Evolutionary conservation across 202 grass and related monocot species (phyloP), one percentile per base, ranked within the genome.

Genomic region (Zoysia matrella): DNA sequence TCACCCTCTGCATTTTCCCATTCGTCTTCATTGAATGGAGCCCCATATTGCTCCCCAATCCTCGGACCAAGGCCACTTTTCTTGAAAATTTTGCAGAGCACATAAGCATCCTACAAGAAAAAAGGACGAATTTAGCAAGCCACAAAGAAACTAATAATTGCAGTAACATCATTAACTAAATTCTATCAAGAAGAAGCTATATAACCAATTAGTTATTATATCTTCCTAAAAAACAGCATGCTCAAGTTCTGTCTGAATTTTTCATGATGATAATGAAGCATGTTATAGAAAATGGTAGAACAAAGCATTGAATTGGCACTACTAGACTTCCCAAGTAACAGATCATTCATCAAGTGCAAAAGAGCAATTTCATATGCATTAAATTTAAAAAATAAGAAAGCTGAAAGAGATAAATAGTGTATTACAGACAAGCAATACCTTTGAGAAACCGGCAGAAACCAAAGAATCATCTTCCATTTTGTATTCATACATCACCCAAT

Each of bases 401-500:
- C 10, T 40, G 61, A 65, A 42, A 65, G 9, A 36, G n/a, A 2
- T 12, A 64, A 68, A 14, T 13, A 78, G 13, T 60, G 51, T 6
- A 49, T 46, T 46, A 1, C n/a, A 56, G 39, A 73, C 47, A 4
- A 48, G 6, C 2, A 57, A 2, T 88, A 96, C 96, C 89, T 94
- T 92, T 18, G 81, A 86, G 79, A 92, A 84, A 77, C 90, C 92
- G 70, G 87, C 74, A 82, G 85, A 79, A 72, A 71, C 74, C 81
- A 94, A 68, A 51, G 65, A 61, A 3, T 74, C 72, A 11, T 90
- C 89, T 72, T 91, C 74, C 48, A 99, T 87, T 57, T 83, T 92
- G 83, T 94, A 99, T 78, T 99, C 96, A 65, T 99, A 94, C 96
- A 99, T 99, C 75, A 96, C 91, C 96, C 96, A 96, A 45, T 99